Percentiles rank a stretch among this genome's conserved stretches.
Conservation (phyloP, 768 basidiomycete genomes). For the Tephrocybe sp. region DNA sequence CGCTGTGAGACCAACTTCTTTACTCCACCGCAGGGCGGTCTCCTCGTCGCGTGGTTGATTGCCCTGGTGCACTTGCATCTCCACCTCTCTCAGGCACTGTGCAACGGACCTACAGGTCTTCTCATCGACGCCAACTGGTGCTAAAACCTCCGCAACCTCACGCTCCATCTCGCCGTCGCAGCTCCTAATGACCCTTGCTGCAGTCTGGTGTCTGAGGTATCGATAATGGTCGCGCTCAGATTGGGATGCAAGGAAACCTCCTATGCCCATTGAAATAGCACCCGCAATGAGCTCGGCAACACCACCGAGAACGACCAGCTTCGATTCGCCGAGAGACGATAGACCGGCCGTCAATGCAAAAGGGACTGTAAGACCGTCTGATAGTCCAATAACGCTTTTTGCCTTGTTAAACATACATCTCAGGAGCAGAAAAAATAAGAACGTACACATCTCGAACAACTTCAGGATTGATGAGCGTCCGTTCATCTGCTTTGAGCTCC, state of each 20-base stretch:
- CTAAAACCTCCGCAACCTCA: slow-evolving; percentile 85
- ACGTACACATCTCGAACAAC: slow-evolving; percentile 83
- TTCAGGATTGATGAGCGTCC: slow-evolving; percentile 83
- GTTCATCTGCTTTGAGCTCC: slow-evolving; percentile 80
- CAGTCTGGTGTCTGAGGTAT: slow-evolving; percentile 71
- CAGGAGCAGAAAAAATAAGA: background rate
- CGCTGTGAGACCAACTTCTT: slow-evolving; percentile 83
- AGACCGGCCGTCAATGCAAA: slow-evolving; percentile 90
- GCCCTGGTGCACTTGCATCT: slow-evolving; percentile 34
- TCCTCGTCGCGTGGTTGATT: slow-evolving; percentile 49
- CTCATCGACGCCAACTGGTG: slow-evolving; percentile 88
- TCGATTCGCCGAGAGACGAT: slow-evolving; percentile 84
- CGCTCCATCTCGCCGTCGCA: slow-evolving; percentile 97
- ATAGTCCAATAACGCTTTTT: slow-evolving; percentile 80
- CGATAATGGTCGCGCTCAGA: slow-evolving; percentile 95
- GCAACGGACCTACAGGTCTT: slow-evolving; percentile 77
- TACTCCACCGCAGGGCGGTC: slow-evolving; percentile 61
- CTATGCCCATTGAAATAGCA: slow-evolving; percentile 97
- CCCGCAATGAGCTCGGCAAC: slow-evolving; percentile 96
- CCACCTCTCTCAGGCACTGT: slow-evolving; percentile 65
- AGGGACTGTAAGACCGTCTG: slow-evolving; percentile 87
- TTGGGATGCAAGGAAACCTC: slow-evolving; percentile 96
- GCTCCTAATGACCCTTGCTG: slow-evolving; percentile 79
- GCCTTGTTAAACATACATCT: background rate
- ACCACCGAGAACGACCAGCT: slow-evolving; percentile 91